Conservation (phyloP, 106 monocot genomes). For the Platanthera zijinensis region DNA sequence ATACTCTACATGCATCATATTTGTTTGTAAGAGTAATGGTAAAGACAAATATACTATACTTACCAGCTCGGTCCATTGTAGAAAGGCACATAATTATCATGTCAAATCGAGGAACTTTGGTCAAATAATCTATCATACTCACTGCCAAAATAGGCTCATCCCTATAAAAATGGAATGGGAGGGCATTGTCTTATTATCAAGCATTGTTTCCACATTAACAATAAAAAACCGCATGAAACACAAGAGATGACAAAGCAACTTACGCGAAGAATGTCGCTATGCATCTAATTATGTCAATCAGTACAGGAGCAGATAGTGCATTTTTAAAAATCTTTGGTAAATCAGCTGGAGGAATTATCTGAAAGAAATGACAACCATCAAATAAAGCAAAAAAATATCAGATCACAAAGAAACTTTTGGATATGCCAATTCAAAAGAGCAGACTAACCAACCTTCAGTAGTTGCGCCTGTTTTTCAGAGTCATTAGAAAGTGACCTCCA, state of each 20-base stretch:
- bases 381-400: neutral
- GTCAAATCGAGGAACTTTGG: slow-evolving; percentile 80
- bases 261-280: slow-evolving; percentile 65
- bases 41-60: neutral
- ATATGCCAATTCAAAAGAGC: neutral
- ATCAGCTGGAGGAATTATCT: slow-evolving; percentile 59
- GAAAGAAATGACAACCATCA: slow-evolving; percentile 9
- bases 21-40: neutral
- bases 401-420: neutral
- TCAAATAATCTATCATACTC: slow-evolving; percentile 67
- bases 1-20: neutral
- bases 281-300: slow-evolving; percentile 84
- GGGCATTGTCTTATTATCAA: neutral
- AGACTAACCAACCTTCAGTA: slow-evolving; percentile 62
- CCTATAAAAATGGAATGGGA: slow-evolving; percentile 24
- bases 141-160: slow-evolving; percentile 72
- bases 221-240: neutral
- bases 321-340: slow-evolving; percentile 91
- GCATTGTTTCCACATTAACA: neutral
- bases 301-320: slow-evolving; percentile 73
- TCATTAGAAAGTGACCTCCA: slow-evolving; percentile 82
- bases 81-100: slow-evolving; percentile 88
- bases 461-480: slow-evolving; percentile 32
- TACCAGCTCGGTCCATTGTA: slow-evolving; percentile 59
- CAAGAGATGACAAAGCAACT: slow-evolving; percentile 1